Conservation (phyloP, 2,329 filamentous ascomycete genomes). For the Onygenales sp. region DNA sequence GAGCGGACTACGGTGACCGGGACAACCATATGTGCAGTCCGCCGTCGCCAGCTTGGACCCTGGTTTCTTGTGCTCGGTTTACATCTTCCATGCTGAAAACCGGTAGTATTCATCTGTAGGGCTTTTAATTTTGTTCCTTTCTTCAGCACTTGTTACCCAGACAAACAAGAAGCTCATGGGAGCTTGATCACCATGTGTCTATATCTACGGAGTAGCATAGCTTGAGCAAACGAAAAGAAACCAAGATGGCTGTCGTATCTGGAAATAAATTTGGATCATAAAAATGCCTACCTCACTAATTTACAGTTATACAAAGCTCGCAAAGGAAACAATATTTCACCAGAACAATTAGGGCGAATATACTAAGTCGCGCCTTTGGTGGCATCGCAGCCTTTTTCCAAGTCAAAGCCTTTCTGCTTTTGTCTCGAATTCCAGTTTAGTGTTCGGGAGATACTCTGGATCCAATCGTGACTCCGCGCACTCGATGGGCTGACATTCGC, state of each 20-base stretch:
- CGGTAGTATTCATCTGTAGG: too few species aligned
- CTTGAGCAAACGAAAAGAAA: too few species aligned
- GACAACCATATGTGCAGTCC: neutral
- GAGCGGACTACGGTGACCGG: neutral
- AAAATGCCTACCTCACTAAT: neutral
- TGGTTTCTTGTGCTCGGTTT: too few species aligned
- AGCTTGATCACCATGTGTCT: too few species aligned
- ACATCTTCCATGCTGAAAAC: too few species aligned
- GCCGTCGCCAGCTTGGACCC: neutral
- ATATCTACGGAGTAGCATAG: too few species aligned
- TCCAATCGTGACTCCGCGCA: constrained; percentile 39
- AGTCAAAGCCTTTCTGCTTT: constrained; percentile 24
- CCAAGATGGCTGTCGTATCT: too few species aligned
- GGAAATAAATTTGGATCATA: too few species aligned
- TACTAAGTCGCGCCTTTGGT: neutral
- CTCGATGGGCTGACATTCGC: constrained; percentile 38
- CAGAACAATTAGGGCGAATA: neutral
- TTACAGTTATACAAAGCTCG: neutral
- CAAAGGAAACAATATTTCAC: neutral
- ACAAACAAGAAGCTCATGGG: too few species aligned
- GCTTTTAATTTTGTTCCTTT: too few species aligned
- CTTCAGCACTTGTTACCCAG: too few species aligned
- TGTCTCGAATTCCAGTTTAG: constrained; percentile 43
- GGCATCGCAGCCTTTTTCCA: neutral
- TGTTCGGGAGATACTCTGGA: constrained; percentile 41